Percentiles rank a stretch among this genome's conserved stretches.
Evolutionary conservation across 345 rosid genomes (phyloP).

Genomic region (Aquilaria malaccensis): DNA sequence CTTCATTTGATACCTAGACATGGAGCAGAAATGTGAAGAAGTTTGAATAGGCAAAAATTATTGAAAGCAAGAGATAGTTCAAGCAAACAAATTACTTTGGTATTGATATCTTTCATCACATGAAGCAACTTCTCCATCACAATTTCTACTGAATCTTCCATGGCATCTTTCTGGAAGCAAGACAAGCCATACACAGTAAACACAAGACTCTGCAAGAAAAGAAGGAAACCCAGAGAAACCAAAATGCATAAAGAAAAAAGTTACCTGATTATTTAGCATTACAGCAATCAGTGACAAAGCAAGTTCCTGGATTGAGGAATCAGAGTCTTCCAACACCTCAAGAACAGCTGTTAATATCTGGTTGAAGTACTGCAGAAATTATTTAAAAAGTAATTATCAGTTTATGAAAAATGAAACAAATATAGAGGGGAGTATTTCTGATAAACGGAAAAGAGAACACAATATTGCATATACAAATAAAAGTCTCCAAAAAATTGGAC

Average conservation of each 20-base stretch:
- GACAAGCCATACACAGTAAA: slow-evolving; percentile 2
- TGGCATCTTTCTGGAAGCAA: slow-evolving; percentile 58
- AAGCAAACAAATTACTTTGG: slow-evolving; percentile 44
- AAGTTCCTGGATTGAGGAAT: slow-evolving; percentile 63
- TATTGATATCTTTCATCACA: slow-evolving; percentile 59
- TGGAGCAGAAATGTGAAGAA: slow-evolving; percentile 11
- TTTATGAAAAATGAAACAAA: too few relatives aligned
- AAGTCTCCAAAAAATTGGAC: too few relatives aligned
- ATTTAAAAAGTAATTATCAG: too few relatives aligned
- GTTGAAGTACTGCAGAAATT: slow-evolving; percentile 78
- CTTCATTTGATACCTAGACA: slow-evolving; percentile 75
- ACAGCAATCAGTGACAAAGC: slow-evolving; percentile 70
- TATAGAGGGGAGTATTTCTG: too few relatives aligned
- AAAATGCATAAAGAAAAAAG: neutral
- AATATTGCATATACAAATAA: too few relatives aligned
- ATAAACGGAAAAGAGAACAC: too few relatives aligned
- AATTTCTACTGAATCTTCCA: slow-evolving; percentile 94
- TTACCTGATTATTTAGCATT: slow-evolving; percentile 88
- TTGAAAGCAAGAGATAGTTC: slow-evolving; percentile 1
- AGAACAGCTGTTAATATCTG: slow-evolving; percentile 95
- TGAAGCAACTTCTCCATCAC: slow-evolving; percentile 92
- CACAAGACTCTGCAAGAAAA: neutral
- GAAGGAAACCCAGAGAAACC: slow-evolving; percentile 1
- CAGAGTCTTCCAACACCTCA: slow-evolving; percentile 80
- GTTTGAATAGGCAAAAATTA: slow-evolving; percentile 1